Percentiles rank a stretch among this genome's conserved stretches.
phyloP scores from a whole-genome alignment of 306 rosid genomes.

The Fragaria ananassa region DNA sequence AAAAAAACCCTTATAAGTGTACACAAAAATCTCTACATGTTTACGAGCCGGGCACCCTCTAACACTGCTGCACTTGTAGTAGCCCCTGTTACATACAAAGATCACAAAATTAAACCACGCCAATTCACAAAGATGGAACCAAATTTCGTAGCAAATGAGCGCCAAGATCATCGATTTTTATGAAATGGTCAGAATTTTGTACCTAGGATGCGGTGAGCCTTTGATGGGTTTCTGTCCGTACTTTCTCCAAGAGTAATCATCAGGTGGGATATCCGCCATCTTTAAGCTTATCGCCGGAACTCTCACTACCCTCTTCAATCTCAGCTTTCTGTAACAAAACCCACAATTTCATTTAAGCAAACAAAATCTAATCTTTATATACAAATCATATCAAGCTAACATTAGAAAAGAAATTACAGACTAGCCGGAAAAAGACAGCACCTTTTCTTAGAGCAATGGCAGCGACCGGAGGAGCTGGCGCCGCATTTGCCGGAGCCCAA shows the following conservation, averaged over 20 bases:
- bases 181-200: not conserved
- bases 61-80: slow-evolving; percentile 96
- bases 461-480: slow-evolving; percentile 54
- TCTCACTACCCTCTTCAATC: slow-evolving; percentile 70
- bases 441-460: slow-evolving; percentile 89
- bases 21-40: slow-evolving; percentile 87
- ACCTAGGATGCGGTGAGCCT: slow-evolving; percentile 95
- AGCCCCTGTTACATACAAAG: slow-evolving; percentile 49
- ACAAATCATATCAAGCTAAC: not conserved
- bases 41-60: slow-evolving; percentile 97
- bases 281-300: slow-evolving; percentile 81
- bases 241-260: slow-evolving; percentile 89
- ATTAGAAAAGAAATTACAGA: not conserved
- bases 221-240: slow-evolving; percentile 89
- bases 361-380: not conserved
- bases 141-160: not conserved
- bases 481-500: slow-evolving; percentile 68
- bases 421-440: not conserved
- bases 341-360: not conserved
- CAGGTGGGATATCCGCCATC: slow-evolving; percentile 88
- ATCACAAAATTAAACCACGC: not conserved
- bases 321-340: slow-evolving; percentile 45
- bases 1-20: too few relatives aligned
- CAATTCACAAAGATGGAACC: not conserved
- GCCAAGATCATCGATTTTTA: not conserved